phyloP scores from a whole-genome alignment of 2,329 filamentous ascomycete genomes.

The Penicillium sp. region DNA sequence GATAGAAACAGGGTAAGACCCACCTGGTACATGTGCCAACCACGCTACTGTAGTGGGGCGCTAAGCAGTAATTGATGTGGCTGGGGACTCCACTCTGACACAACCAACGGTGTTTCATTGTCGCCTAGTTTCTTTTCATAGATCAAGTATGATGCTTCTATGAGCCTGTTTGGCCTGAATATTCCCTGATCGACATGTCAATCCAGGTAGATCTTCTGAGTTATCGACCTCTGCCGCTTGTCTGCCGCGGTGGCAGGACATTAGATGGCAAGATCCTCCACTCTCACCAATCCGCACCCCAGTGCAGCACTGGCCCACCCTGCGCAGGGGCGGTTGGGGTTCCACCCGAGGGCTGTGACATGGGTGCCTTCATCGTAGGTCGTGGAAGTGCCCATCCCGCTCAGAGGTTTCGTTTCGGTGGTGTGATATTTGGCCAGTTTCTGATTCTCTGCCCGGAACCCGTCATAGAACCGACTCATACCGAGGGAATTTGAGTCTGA shows the following conservation, averaged over 20 bases:
- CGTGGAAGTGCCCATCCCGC: constrained; percentile 38
- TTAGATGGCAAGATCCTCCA: constrained; percentile 63
- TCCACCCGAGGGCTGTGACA: constrained; percentile 66
- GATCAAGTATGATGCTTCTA: constrained; percentile 8
- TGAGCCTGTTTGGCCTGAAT: background rate
- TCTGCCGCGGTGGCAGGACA: constrained; percentile 7
- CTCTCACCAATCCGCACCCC: constrained; percentile 66
- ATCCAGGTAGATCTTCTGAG: constrained; percentile 2
- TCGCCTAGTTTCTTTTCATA: constrained; percentile 28
- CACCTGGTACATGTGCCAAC: constrained; percentile 6
- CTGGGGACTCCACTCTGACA: constrained; percentile 21
- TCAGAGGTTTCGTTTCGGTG: constrained; percentile 33
- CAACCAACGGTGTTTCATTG: constrained; percentile 6
- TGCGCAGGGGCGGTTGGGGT: constrained; percentile 65
- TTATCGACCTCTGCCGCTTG: constrained; percentile 8
- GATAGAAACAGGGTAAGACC: background rate
- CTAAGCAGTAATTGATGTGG: constrained; percentile 19
- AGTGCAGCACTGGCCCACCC: constrained; percentile 68
- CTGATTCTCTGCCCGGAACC: constrained; percentile 43
- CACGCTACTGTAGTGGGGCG: constrained; percentile 6
- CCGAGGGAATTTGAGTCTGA: constrained; percentile 31
- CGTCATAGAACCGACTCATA: constrained; percentile 47
- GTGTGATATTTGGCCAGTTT: constrained; percentile 33
- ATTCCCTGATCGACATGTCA: background rate
- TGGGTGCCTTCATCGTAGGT: constrained; percentile 65